Evolutionary conservation across 208 protist genomes (phyloP), one percentile per base, ranked within the genome.

Genomic region (Trypanosomatidae sp.): DNA sequence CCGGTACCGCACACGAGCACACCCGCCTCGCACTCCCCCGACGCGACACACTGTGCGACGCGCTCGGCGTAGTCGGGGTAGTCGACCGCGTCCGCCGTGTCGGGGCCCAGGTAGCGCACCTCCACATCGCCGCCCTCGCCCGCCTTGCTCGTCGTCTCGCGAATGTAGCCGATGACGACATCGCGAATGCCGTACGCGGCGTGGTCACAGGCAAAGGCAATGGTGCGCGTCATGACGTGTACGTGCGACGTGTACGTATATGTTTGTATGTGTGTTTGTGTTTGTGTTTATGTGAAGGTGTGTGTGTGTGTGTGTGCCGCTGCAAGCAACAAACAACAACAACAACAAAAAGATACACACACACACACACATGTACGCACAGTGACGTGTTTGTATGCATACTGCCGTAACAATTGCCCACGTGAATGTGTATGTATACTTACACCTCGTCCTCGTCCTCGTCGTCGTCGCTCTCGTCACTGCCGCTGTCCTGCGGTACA

Each of bases 1-100:
- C 95, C 95, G 20, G 79, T 96, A 40, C 93, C 92, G 55, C 95
- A 98, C 4, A 95, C 38, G 3, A 97, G 68, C 33, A 97, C 70
- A 6, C 86, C 90, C 8, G 45, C 54, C 24, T 91, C 81, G 23
- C 49, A 68, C 53, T 83, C 63, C 2, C 70, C 66, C 27, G 48
- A 56, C 28, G 68, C 41, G 7, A 96, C 78, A 33, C 66, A 64
- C 33, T 66, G 53, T 53, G 69, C 75, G 6, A 88, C 77, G 13
- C 50, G 42, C 6, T 38, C 33, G 26, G 94, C 94, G 48, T 84
- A 87, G 65, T 96, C 92, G 13, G 94, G 94, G 64, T 97, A 97
- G 76, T 97, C 94, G 15, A 88, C 74, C 6, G 66, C 48, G 39
- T 62, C 54, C 8, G 55, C 61, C n/a, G 42, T 60, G 15, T 65